These are phyloP conservation scores for Paspalum notatum DNA, from an alignment of 176 grass and related monocot genomes.

Conservation along the genomic window DNA sequence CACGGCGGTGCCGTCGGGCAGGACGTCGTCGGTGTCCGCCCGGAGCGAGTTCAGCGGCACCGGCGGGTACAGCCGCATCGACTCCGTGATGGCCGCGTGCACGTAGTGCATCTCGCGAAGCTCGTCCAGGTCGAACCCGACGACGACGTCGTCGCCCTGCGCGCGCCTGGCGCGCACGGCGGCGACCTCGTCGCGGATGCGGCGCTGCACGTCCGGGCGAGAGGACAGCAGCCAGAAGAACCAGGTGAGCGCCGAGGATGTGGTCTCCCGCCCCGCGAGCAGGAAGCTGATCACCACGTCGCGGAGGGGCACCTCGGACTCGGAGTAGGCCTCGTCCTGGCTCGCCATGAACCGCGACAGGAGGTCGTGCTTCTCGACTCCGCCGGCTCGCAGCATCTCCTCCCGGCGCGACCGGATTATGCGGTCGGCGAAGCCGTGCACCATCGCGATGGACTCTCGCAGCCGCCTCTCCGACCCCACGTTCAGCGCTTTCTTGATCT, in stretches of 20 bases:
- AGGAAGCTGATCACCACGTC: slow-evolving; percentile 82
- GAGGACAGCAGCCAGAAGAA: slow-evolving; percentile 87
- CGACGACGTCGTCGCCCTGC: not conserved
- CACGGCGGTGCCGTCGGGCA: slow-evolving; percentile 74
- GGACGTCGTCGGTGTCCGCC: slow-evolving; percentile 49
- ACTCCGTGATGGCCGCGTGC: slow-evolving; percentile 75
- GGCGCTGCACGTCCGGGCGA: slow-evolving; percentile 51
- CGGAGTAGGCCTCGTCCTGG: slow-evolving; percentile 45
- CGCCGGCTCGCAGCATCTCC: slow-evolving; percentile 28
- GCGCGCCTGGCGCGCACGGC: slow-evolving; percentile 32
- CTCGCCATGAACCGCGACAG: slow-evolving; percentile 60
- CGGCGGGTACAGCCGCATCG: slow-evolving; percentile 77
- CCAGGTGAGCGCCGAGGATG: slow-evolving; percentile 71
- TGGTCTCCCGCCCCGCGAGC: slow-evolving; percentile 71
- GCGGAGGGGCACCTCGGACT: slow-evolving; percentile 64
- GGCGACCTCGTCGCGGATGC: slow-evolving; percentile 64
- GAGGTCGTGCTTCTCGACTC: slow-evolving; percentile 61
- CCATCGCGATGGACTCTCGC: slow-evolving; percentile 49
- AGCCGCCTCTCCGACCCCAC: slow-evolving; percentile 63
- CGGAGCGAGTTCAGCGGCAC: slow-evolving; percentile 43
- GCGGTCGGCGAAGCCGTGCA: slow-evolving; percentile 61
- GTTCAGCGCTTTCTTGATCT: slow-evolving; percentile 52
- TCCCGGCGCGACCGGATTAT: slow-evolving; percentile 58
- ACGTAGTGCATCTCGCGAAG: slow-evolving; percentile 85
- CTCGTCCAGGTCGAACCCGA: slow-evolving; percentile 60